phyloP scores from a whole-genome alignment of 805 yeast genomes.

The Candida dendrica region DNA sequence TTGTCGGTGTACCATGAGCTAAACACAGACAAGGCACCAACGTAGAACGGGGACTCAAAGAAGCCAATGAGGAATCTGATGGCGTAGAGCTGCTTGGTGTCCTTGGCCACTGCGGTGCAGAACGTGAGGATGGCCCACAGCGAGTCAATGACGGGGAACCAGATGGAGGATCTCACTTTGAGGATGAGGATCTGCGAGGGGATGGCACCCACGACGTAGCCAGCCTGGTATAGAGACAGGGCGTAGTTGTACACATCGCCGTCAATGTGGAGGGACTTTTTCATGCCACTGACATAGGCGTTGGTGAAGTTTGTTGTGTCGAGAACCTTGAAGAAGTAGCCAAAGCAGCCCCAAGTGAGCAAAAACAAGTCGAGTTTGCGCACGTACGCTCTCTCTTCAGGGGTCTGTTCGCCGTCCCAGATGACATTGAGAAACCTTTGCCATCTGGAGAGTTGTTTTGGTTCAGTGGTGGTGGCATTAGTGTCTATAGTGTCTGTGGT shows the following conservation, averaged over 20 bases:
- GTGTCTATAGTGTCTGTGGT: too few relatives aligned
- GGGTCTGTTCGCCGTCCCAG: background rate
- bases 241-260: slow-evolving; percentile 45
- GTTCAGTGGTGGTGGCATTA: too few relatives aligned
- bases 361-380: slow-evolving; percentile 1
- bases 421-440: background rate
- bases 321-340: background rate
- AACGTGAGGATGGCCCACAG: slow-evolving; percentile 59
- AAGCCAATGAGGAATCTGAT: slow-evolving; percentile 56
- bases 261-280: slow-evolving; percentile 42
- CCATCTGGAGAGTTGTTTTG: background rate
- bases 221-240: background rate
- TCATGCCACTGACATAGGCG: slow-evolving; percentile 57
- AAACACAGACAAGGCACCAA: slow-evolving; percentile 45
- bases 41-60: slow-evolving; percentile 52
- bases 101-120: slow-evolving; percentile 35
- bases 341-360: slow-evolving; percentile 1
- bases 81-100: slow-evolving; percentile 43
- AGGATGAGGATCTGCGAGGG: background rate
- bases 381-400: background rate
- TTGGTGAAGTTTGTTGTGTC: slow-evolving; percentile 21
- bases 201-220: background rate
- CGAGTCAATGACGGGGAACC: slow-evolving; percentile 40
- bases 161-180: background rate
- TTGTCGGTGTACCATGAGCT: slow-evolving; percentile 51